A percentile compares a stretch with the other conserved stretches of the same genome.
These are phyloP conservation scores for Boletus rex-veris DNA, from an alignment of 768 basidiomycete genomes.

Conservation along the genomic window DNA sequence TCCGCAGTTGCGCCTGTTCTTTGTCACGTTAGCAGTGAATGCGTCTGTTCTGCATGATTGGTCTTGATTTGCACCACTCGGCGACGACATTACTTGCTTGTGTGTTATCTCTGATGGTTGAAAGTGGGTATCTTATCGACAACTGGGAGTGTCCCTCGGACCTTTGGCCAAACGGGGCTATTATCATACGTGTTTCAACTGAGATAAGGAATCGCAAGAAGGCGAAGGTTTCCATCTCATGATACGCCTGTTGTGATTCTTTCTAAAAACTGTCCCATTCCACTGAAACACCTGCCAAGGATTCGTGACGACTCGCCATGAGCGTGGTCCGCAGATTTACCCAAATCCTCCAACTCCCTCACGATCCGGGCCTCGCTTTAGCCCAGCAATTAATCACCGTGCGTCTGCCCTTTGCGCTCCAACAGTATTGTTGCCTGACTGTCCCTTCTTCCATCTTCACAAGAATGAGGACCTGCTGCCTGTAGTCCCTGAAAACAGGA, in stretches of 20 bases:
- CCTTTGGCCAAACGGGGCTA: background rate
- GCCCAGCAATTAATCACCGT: slow-evolving; percentile 59
- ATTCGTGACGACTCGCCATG: slow-evolving; percentile 15
- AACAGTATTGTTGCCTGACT: slow-evolving; percentile 1
- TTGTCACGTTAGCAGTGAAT: background rate
- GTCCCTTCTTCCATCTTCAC: slow-evolving; percentile 9
- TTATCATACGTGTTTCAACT: background rate
- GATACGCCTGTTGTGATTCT: background rate
- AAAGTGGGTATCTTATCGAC: background rate
- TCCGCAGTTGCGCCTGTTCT: slow-evolving; percentile 3
- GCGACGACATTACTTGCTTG: background rate
- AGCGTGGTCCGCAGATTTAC: slow-evolving; percentile 22
- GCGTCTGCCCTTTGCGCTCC: slow-evolving; percentile 18
- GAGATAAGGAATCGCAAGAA: slow-evolving; percentile 12
- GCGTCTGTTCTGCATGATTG: background rate
- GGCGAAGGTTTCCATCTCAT: background rate
- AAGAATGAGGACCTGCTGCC: slow-evolving; percentile 73
- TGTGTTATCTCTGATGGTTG: background rate
- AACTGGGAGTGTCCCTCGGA: background rate
- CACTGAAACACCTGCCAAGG: background rate
- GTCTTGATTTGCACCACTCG: background rate
- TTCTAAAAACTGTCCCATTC: background rate
- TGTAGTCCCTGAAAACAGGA: slow-evolving; percentile 58
- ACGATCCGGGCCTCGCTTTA: slow-evolving; percentile 50
- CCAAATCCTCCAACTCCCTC: slow-evolving; percentile 47